These are phyloP conservation scores for Nymphaea colorata DNA, from an alignment of 164 flowering plant genomes.

Conservation along the genomic window DNA sequence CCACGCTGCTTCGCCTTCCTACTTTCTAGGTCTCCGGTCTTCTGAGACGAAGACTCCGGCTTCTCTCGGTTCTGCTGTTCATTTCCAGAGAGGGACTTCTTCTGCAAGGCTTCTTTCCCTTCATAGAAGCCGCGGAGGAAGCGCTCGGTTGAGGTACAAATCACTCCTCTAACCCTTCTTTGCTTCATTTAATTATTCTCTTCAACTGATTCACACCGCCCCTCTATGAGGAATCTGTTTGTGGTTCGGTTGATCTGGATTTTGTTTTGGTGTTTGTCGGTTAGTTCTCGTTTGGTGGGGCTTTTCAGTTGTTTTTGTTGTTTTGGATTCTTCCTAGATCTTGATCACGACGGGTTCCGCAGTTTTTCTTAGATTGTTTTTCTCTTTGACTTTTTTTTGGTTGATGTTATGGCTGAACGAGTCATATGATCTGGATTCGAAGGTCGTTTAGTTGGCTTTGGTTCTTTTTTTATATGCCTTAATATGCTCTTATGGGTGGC, in stretches of 20 bases:
- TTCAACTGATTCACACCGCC: neutral
- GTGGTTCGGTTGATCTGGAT: neutral
- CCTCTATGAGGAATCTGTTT: too few species aligned
- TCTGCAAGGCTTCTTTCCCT: constrained; percentile 14
- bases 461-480: too few species aligned
- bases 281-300: neutral
- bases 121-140: neutral
- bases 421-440: too few species aligned
- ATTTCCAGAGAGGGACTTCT: constrained; percentile 6
- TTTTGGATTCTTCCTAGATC: neutral
- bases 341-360: too few species aligned
- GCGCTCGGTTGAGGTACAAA: neutral
- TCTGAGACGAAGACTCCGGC: constrained; percentile 6
- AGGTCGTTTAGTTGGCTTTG: too few species aligned
- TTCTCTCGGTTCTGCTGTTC: neutral
- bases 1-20: constrained; percentile 8
- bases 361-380: too few species aligned
- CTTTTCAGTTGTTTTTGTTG: neutral
- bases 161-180: neutral
- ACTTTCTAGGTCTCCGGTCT: constrained; percentile 8
- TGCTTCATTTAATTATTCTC: neutral
- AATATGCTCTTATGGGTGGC: too few species aligned
- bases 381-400: too few species aligned
- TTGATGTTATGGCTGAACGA: too few species aligned
- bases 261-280: neutral